Percentiles rank a stretch among this genome's conserved stretches.
These are phyloP conservation scores for Begonia fuchsioides DNA, from an alignment of 306 rosid species.

Conservation along the genomic window DNA sequence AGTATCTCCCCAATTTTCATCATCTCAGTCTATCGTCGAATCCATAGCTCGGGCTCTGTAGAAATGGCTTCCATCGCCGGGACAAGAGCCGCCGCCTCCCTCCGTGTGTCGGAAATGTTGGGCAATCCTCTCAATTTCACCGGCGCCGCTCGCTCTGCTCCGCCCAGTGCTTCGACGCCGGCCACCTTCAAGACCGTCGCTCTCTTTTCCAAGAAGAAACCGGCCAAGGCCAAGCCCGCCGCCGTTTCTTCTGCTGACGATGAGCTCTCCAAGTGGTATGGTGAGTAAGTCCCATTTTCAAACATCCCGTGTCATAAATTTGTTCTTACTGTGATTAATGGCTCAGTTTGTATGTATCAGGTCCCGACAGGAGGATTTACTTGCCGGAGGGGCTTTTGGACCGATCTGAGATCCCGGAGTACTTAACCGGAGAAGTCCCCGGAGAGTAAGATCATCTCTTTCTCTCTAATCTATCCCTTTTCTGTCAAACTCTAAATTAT, in stretches of 20 bases:
- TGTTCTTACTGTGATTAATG: too few species aligned
- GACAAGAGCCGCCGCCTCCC: constrained; percentile 51
- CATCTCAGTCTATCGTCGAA: constrained; percentile 4
- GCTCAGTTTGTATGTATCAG: constrained; percentile 14
- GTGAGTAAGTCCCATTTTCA: constrained; percentile 10
- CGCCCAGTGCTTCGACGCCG: constrained; percentile 46
- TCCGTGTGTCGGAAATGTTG: constrained; percentile 85
- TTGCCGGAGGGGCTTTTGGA: too few species aligned
- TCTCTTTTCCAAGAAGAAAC: too few species aligned
- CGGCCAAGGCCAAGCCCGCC: constrained; percentile 43
- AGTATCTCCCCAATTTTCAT: constrained; percentile 17
- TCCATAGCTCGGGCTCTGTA: neutral
- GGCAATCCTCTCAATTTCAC: too few species aligned
- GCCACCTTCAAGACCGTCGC: too few species aligned
- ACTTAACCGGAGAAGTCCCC: constrained; percentile 94
- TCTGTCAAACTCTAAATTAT: too few species aligned
- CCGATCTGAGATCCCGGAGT: too few species aligned
- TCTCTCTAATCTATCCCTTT: too few species aligned
- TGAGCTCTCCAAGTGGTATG: too few species aligned
- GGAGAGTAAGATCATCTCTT: constrained; percentile 72
- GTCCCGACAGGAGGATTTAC: too few species aligned
- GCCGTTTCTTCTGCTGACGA: constrained; percentile 39
- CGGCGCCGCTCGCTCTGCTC: constrained; percentile 41
- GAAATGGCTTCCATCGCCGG: constrained; percentile 67
- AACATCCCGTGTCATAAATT: too few species aligned